Percentiles rank a stretch among this genome's conserved stretches.
Conservation (phyloP, 2,329 filamentous ascomycete species). For the Cladosporium phlei region DNA sequence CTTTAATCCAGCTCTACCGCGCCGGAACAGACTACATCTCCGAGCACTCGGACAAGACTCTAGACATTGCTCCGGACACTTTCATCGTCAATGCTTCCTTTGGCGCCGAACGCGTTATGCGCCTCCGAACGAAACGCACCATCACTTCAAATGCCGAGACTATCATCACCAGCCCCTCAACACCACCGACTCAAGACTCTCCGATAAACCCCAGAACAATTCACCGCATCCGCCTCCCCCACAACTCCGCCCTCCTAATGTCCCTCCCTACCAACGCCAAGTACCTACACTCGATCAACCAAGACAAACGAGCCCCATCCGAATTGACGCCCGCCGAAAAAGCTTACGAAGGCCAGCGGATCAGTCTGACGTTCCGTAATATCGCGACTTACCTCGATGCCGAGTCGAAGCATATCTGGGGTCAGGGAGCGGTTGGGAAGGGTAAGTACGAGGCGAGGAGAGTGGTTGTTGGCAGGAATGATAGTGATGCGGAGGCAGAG, state of each 20-base stretch:
- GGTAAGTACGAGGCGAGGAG: slow-evolving; percentile 52
- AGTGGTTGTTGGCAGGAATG: too few relatives aligned
- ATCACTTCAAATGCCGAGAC: slow-evolving; percentile 6
- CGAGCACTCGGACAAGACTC: slow-evolving; percentile 93
- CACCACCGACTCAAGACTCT: background rate
- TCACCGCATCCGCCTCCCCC: slow-evolving; percentile 69
- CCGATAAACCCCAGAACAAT: slow-evolving; percentile 49
- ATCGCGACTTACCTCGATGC: slow-evolving; percentile 79
- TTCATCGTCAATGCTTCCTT: slow-evolving; percentile 90
- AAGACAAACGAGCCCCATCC: slow-evolving; percentile 67
- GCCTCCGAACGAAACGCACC: slow-evolving; percentile 73
- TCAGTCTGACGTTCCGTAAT: slow-evolving; percentile 84
- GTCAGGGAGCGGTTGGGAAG: slow-evolving; percentile 78
- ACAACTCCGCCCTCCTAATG: slow-evolving; percentile 84
- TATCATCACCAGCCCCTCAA: background rate
- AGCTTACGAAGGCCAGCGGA: slow-evolving; percentile 69
- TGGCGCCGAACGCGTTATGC: slow-evolving; percentile 88
- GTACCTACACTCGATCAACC: slow-evolving; percentile 89
- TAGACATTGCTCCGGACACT: slow-evolving; percentile 77
- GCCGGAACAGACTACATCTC: slow-evolving; percentile 85
- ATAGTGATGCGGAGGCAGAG: slow-evolving; percentile 62
- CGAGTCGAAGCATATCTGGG: slow-evolving; percentile 71
- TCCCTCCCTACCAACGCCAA: slow-evolving; percentile 74
- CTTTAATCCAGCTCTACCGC: slow-evolving; percentile 89
- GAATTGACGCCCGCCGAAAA: slow-evolving; percentile 68